Conservation (phyloP, 371 early-diverging fungal genomes). For the Rhizopus arrhizus region DNA sequence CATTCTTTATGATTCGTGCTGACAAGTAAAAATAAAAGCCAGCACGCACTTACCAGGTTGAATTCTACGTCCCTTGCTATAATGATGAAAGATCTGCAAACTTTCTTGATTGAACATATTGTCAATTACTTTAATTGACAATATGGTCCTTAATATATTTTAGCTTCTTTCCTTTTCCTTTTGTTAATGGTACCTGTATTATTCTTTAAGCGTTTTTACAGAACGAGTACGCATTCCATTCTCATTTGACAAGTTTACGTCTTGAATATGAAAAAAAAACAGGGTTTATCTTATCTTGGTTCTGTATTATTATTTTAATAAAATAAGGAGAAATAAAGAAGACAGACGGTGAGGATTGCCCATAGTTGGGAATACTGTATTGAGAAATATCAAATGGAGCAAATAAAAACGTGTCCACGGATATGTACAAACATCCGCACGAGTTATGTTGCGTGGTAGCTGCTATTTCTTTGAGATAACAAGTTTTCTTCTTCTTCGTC, state of each 20-base stretch:
- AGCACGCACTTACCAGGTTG: too few species aligned
- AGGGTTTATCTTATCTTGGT: not conserved
- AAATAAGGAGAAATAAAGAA: not conserved
- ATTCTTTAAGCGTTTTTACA: too few species aligned
- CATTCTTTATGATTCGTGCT: too few species aligned
- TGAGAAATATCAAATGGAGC: not conserved
- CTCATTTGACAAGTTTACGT: too few species aligned
- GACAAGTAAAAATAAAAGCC: too few species aligned
- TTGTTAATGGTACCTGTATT: not conserved
- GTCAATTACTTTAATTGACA: slow-evolving; percentile 28
- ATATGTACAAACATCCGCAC: slow-evolving; percentile 9
- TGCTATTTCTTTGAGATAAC: too few species aligned
- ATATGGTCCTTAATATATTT: not conserved
- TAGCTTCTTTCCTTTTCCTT: slow-evolving; percentile 2
- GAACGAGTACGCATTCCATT: not conserved
- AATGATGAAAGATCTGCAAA: slow-evolving; percentile 8
- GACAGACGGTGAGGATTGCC: slow-evolving; percentile 7
- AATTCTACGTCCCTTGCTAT: too few species aligned
- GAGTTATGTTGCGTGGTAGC: slow-evolving; percentile 12
- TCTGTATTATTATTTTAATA: not conserved
- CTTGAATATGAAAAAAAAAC: slow-evolving; percentile 8
- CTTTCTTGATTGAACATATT: slow-evolving; percentile 14
- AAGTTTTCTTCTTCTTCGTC: slow-evolving; percentile 31
- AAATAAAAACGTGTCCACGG: slow-evolving; percentile 17
- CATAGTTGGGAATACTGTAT: slow-evolving; percentile 6